Base-by-base conservation (phyloP, 208 protist species). In the Trypanosoma vivax region DNA sequence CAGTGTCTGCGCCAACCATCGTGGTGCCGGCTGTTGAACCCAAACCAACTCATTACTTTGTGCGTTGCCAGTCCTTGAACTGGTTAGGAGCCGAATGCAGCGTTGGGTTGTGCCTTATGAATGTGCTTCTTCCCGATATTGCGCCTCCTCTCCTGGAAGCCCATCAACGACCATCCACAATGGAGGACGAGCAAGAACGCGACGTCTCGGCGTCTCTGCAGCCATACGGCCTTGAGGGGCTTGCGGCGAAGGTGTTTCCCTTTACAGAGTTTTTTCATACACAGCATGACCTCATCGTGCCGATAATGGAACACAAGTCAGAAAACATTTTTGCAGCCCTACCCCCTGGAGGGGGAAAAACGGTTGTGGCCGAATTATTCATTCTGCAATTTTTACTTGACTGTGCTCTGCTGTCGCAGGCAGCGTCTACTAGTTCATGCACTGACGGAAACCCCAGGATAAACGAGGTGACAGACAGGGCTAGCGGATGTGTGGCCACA, bases 21-120 rank as follows among this genome's bases (percentile, higher is more conserved):
- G 97, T 94, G 18, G 92, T 99, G 38, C 98, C 97, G n/a, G 83
- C 99, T 50, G 80, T 96, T 41, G 96, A 99, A 31, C 98, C 97
- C 2, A 65, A 96, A 34, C 97, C 97, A 23, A 77, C 91, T 28
- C 94, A 99, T 65, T 96, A 98, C 55, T 92, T 95, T 58, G 73
- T 99, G 10, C 84, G 84, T 10, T 81, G 84, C 25, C 60, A 90
- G 9, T 96, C 86, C 10, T 81, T 97, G 42, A 57, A 90, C 46
- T 99, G 95, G 94, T 63, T 97, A 9, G 73, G 76, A 7, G 50
- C 58, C 0, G 86, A 83, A 29, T 70, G 69, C 18, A 63, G 59
- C 1, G 63, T 87, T 5, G 73, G 95, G 1, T 65, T 99, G n/a
- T 88, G 81, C 28, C 79, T 98, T 29, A 94, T 99, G 71, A 97